Conservation (phyloP, 2,329 filamentous ascomycete genomes). For the Colletotrichum chrysophilum region DNA sequence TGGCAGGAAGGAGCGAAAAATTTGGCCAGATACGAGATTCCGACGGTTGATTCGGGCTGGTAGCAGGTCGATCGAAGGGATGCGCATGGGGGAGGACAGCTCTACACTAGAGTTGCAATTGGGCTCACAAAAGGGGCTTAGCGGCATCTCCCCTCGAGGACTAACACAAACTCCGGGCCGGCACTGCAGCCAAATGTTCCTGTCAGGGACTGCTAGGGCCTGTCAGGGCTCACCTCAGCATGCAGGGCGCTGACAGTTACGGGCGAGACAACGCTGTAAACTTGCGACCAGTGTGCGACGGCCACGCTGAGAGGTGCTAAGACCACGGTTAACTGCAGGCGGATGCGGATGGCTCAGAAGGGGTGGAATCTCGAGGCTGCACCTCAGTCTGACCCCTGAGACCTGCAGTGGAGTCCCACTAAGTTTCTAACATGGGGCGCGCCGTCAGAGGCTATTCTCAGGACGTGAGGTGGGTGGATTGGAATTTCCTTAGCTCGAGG, state of each 20-base stretch:
- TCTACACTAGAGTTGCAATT: slow-evolving; percentile 12
- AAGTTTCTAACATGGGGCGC: not conserved
- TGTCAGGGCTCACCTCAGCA: not conserved
- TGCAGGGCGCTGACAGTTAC: slow-evolving; percentile 1
- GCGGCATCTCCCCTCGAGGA: slow-evolving; percentile 7
- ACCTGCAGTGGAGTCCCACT: slow-evolving; percentile 3
- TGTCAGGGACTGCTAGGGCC: slow-evolving; percentile 1
- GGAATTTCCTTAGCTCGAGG: not conserved
- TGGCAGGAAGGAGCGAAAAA: slow-evolving; percentile 13
- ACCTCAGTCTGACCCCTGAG: not conserved
- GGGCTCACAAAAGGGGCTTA: slow-evolving; percentile 18
- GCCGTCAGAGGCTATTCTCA: not conserved
- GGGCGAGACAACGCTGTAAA: slow-evolving; percentile 8
- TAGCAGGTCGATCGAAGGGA: slow-evolving; percentile 16
- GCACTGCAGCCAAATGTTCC: not conserved
- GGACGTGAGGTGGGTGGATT: not conserved
- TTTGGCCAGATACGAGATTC: slow-evolving; percentile 22
- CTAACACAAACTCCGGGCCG: not conserved
- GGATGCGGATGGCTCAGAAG: not conserved
- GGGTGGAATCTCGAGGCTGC: not conserved
- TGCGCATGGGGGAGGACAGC: slow-evolving; percentile 18
- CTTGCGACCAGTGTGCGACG: not conserved
- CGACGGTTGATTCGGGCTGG: not conserved
- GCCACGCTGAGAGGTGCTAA: not conserved
- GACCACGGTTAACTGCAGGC: not conserved